Percentiles rank a stretch among this genome's conserved stretches.
These are phyloP conservation scores for Microbotryum lychnidis-dioicae DNA, from an alignment of 1,284 basidiomycete species.

Conservation along the genomic window DNA sequence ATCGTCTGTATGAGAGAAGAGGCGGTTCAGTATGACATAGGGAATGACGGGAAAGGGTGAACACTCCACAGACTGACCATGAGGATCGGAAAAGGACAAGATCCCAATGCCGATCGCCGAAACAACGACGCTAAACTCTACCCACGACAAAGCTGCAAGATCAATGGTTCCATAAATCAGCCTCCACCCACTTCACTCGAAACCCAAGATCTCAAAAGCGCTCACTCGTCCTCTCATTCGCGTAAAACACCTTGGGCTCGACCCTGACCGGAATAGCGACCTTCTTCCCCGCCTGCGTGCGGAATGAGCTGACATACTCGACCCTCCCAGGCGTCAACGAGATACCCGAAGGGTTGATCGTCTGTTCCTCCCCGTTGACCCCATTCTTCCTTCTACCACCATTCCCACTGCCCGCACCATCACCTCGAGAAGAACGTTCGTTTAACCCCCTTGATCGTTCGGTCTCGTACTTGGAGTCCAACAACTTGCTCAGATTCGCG, in stretches of 20 bases:
- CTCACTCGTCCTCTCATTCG: constrained; percentile 67
- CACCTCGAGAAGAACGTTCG: neutral
- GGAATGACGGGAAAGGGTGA: constrained; percentile 26
- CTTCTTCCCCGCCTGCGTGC: constrained; percentile 75
- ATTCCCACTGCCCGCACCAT: neutral
- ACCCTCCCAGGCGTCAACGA: constrained; percentile 23
- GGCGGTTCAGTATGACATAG: neutral
- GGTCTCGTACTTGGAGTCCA: constrained; percentile 33
- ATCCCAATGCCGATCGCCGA: constrained; percentile 80
- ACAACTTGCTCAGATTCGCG: constrained; percentile 33
- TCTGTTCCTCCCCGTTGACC: constrained; percentile 19
- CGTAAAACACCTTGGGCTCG: constrained; percentile 97
- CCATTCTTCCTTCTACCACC: constrained; percentile 15
- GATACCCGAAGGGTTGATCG: constrained; percentile 14
- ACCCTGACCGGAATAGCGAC: constrained; percentile 88
- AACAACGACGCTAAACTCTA: constrained; percentile 82
- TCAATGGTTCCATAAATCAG: neutral
- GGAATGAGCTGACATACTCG: constrained; percentile 62
- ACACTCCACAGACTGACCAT: constrained; percentile 7
- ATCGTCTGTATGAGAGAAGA: constrained; percentile 22
- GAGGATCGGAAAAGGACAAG: constrained; percentile 34
- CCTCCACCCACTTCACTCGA: constrained; percentile 6
- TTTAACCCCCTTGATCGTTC: constrained; percentile 19
- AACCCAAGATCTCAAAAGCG: constrained; percentile 9
- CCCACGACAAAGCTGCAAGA: constrained; percentile 50